A percentile compares a stretch with the other conserved stretches of the same genome.
These are phyloP conservation scores for Cercophora sp. DNA, from an alignment of 495 filamentous ascomycete species.

Conservation along the genomic window DNA sequence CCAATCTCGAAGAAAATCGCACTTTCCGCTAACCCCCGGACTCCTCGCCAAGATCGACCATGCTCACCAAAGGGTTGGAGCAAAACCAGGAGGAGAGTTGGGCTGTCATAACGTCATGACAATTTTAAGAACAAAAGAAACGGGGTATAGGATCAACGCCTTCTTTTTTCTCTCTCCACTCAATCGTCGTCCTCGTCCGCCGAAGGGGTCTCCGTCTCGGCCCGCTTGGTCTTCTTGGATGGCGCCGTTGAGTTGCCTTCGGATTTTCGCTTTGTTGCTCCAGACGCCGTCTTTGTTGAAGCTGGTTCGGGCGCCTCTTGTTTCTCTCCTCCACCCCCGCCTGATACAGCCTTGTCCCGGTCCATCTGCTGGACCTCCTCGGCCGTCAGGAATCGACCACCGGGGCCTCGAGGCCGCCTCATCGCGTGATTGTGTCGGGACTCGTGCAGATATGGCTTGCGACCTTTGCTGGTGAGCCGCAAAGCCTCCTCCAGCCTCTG, in stretches of 20 bases:
- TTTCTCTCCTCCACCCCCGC: conserved; percentile 23
- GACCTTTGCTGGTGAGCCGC: conserved; percentile 86
- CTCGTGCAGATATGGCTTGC: conserved; percentile 96
- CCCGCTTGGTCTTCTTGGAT: conserved; percentile 53
- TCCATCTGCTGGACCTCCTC: conserved; percentile 95
- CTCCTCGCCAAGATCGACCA: conserved; percentile 26
- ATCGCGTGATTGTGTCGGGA: conserved; percentile 99
- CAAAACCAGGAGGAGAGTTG: conserved; percentile 26
- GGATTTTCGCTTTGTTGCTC: conserved; percentile 42
- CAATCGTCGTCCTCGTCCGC: conserved; percentile 51
- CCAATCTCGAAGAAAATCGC: conserved; percentile 20
- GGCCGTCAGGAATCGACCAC: conserved; percentile 94
- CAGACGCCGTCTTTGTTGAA: conserved; percentile 34
- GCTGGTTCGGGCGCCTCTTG: conserved; percentile 23
- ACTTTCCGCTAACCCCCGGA: conserved; percentile 14
- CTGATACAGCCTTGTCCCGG: conserved; percentile 39
- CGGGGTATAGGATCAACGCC: conserved; percentile 24
- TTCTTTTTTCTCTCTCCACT: conserved; percentile 8
- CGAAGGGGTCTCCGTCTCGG: conserved; percentile 36
- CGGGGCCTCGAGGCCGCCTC: conserved; percentile 91
- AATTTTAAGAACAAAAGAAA: conserved; percentile 20
- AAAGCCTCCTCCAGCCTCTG: conserved; percentile 91
- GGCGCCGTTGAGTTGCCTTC: conserved; percentile 41
- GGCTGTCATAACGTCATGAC: conserved; percentile 34
- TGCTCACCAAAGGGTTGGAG: conserved; percentile 18